Evolutionary conservation across 2,329 filamentous ascomycete genomes (phyloP).

Genomic region (Thyridium curvatum): DNA sequence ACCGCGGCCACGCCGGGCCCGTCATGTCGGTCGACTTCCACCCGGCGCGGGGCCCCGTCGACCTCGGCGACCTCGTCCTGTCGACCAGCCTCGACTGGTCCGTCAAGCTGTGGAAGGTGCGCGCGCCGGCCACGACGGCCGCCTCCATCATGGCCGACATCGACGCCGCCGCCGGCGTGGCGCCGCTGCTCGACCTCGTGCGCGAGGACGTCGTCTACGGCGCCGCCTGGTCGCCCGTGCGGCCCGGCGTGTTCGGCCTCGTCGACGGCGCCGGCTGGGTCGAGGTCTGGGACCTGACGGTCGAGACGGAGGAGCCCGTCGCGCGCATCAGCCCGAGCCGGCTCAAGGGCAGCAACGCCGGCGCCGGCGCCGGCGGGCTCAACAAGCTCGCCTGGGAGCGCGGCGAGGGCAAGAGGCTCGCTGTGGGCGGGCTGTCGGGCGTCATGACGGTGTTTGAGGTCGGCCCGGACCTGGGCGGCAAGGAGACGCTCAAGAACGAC

Average conservation of each 20-base stretch:
- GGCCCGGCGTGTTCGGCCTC: slow-evolving; percentile 88
- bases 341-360: slow-evolving; percentile 54
- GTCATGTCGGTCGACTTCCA: slow-evolving; percentile 97
- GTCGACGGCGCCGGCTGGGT: slow-evolving; percentile 90
- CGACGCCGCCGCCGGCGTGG: slow-evolving; percentile 35
- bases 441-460: slow-evolving; percentile 92
- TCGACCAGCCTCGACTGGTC: slow-evolving; percentile 95
- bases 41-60: slow-evolving; percentile 83
- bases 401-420: slow-evolving; percentile 78
- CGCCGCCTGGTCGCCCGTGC: slow-evolving; percentile 88
- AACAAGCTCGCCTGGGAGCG: slow-evolving; percentile 96
- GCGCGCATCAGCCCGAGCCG: slow-evolving; percentile 69
- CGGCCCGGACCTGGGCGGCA: slow-evolving; percentile 72
- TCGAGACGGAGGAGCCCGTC: slow-evolving; percentile 88
- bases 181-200: slow-evolving; percentile 80
- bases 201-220: slow-evolving; percentile 97
- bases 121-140: slow-evolving; percentile 66
- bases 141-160: slow-evolving; percentile 43
- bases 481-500: slow-evolving; percentile 74
- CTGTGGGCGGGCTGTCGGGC: slow-evolving; percentile 87
- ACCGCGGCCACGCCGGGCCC: slow-evolving; percentile 84
- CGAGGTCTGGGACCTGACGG: slow-evolving; percentile 91
- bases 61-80: slow-evolving; percentile 88
- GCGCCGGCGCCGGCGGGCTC: slow-evolving; percentile 38
- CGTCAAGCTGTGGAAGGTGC: slow-evolving; percentile 93